A percentile compares a stretch with the other conserved stretches of the same genome.
These are phyloP conservation scores for Cryptosporidium canis DNA, from an alignment of 169 alveolate species.

Conservation along the genomic window DNA sequence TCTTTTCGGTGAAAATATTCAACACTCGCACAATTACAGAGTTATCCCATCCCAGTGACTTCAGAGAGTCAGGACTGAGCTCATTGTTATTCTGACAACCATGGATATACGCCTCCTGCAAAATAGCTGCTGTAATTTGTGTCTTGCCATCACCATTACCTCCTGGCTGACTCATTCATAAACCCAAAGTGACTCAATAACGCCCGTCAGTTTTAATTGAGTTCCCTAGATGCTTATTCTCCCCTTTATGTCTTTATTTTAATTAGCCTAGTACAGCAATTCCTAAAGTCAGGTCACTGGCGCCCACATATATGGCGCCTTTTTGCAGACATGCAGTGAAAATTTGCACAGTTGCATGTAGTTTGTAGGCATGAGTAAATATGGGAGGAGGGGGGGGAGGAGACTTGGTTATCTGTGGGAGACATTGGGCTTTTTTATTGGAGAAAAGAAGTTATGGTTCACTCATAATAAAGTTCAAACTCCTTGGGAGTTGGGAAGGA, in stretches of 20 bases:
- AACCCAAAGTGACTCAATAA: slow-evolving; percentile 1
- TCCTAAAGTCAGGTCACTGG: neutral
- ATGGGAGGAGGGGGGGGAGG: neutral
- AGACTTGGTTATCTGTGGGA: neutral
- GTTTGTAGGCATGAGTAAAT: neutral
- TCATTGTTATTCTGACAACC: slow-evolving; percentile 68
- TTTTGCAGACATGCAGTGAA: neutral
- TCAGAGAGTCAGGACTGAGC: slow-evolving; percentile 49
- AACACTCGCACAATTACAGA: slow-evolving; percentile 74
- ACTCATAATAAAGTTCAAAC: slow-evolving; percentile 67
- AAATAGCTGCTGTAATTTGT: slow-evolving; percentile 36
- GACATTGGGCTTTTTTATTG: neutral
- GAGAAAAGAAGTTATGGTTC: neutral
- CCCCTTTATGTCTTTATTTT: neutral
- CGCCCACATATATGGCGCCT: slow-evolving; percentile 2
- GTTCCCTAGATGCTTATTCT: neutral
- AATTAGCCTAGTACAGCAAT: neutral
- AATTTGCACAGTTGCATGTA: neutral
- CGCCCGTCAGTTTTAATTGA: neutral
- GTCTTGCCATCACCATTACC: neutral
- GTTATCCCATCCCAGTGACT: slow-evolving; percentile 63
- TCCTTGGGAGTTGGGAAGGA: slow-evolving; percentile 70
- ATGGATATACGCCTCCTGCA: slow-evolving; percentile 68
- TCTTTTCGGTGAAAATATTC: slow-evolving; percentile 76
- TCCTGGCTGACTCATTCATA: slow-evolving; percentile 34